Evolutionary conservation across 2,329 filamentous ascomycete genomes (phyloP).

Genomic region (Trichoderma citrinoviride): DNA sequence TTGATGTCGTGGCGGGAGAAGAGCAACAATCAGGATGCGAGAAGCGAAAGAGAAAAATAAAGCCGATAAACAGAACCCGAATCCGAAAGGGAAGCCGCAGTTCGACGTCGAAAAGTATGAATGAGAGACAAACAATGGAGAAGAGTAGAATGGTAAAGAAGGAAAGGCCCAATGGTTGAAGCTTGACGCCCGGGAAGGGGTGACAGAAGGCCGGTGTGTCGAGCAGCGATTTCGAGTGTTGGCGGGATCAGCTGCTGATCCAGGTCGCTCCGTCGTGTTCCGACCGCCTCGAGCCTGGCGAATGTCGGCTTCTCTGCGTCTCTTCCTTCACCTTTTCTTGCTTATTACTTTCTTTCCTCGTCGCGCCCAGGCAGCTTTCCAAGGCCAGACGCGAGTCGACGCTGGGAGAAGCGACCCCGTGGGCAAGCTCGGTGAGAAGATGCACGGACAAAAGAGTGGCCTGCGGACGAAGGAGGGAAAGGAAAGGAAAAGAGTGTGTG

Average conservation of each 20-base stretch:
- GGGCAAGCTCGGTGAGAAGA: constrained; percentile 9
- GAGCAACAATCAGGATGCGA: constrained; percentile 14
- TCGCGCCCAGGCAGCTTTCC: constrained; percentile 6
- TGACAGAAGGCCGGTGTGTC: constrained; percentile 13
- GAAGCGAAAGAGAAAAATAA: constrained; percentile 9
- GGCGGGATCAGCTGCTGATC: constrained; percentile 11
- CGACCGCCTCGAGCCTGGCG: constrained; percentile 15
- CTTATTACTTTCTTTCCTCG: background rate
- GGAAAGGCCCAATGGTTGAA: constrained; percentile 10
- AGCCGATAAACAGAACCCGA: background rate
- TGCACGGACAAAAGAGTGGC: constrained; percentile 9
- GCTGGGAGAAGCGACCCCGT: constrained; percentile 17
- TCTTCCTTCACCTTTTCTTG: background rate
- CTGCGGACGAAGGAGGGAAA: constrained; percentile 2
- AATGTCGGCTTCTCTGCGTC: background rate
- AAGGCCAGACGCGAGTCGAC: constrained; percentile 9
- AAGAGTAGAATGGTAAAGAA: background rate
- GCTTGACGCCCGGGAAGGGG: constrained; percentile 8
- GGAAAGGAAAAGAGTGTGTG: background rate
- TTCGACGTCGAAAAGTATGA: background rate
- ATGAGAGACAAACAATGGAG: background rate
- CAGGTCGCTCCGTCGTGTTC: constrained; percentile 3
- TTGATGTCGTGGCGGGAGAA: constrained; percentile 13
- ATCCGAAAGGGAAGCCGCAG: background rate
- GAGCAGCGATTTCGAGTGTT: background rate